Conservation (phyloP, 495 filamentous ascomycete genomes). For the Sphaerosporella brunnea region DNA sequence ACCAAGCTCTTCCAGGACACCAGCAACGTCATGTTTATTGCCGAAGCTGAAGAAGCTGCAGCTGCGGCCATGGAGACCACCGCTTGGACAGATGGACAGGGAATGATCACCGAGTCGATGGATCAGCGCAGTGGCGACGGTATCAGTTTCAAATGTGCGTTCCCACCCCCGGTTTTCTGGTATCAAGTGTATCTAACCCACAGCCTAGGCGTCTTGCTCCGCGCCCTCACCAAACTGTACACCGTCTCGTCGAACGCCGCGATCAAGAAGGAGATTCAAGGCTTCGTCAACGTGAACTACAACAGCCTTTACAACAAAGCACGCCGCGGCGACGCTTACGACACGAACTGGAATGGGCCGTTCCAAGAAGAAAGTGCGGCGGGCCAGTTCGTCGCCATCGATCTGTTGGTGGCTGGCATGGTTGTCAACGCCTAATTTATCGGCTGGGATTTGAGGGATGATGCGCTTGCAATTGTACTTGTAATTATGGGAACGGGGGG, state of each 20-base stretch:
- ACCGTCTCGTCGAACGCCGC: background rate
- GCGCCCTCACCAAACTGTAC: background rate
- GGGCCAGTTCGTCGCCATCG: constrained; percentile 1
- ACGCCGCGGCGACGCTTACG: constrained; percentile 1
- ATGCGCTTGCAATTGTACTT: too few species aligned
- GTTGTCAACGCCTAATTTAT: too few species aligned
- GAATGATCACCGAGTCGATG: constrained; percentile 3
- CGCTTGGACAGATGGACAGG: constrained; percentile 1
- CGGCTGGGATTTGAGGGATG: too few species aligned
- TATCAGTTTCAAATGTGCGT: background rate
- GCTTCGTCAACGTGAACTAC: constrained; percentile 4
- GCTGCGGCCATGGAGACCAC: constrained; percentile 4
- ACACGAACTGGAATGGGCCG: constrained; percentile 4
- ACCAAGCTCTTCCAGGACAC: background rate
- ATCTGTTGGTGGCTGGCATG: constrained; percentile 3
- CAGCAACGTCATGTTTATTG: background rate
- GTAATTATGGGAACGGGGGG: too few species aligned
- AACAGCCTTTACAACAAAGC: constrained; percentile 3
- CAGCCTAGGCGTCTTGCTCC: background rate
- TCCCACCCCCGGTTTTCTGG: background rate
- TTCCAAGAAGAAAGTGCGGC: background rate
- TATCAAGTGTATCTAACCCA: background rate
- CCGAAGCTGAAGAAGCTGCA: constrained; percentile 4
- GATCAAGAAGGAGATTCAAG: constrained; percentile 3
- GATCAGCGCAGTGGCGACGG: constrained; percentile 3